Percentiles rank a stretch among this genome's conserved stretches.
These are phyloP conservation scores for Lavandula angustifolia DNA, from an alignment of 257 asterid genomes.

Conservation along the genomic window DNA sequence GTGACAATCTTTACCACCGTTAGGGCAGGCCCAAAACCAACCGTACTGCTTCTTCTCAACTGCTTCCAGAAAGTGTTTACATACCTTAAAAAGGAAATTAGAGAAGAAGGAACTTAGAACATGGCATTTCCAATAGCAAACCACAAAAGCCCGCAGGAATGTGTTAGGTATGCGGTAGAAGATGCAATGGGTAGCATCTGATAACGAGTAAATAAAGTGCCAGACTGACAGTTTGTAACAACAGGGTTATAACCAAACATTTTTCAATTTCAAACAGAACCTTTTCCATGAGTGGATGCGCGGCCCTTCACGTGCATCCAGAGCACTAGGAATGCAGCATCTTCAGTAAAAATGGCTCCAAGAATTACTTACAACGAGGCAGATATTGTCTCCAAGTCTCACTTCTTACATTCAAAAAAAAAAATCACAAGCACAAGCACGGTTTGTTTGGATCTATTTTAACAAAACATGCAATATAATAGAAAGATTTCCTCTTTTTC, in stretches of 20 bases:
- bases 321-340: constrained; percentile 7
- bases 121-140: neutral
- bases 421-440: neutral
- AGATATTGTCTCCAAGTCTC: constrained; percentile 11
- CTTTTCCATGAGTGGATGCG: neutral
- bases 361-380: neutral
- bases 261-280: constrained; percentile 4
- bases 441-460: no score
- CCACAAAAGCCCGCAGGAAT: no score
- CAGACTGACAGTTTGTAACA: neutral
- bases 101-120: neutral
- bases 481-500: neutral
- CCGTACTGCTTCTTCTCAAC: constrained; percentile 99
- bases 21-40: constrained; percentile 98
- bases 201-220: constrained; percentile 17
- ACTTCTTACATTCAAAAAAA: neutral
- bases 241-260: neutral
- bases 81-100: constrained; percentile 53
- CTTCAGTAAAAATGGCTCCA: neutral
- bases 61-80: constrained; percentile 89
- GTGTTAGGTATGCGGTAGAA: neutral
- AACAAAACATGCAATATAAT: no score
- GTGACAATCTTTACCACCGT: constrained; percentile 89
- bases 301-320: constrained; percentile 2
- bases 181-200: neutral